A percentile compares a stretch with the other conserved stretches of the same genome.
These are phyloP conservation scores for Astrothelium macrocarpum DNA, from an alignment of 495 filamentous ascomycete species.

Conservation along the genomic window DNA sequence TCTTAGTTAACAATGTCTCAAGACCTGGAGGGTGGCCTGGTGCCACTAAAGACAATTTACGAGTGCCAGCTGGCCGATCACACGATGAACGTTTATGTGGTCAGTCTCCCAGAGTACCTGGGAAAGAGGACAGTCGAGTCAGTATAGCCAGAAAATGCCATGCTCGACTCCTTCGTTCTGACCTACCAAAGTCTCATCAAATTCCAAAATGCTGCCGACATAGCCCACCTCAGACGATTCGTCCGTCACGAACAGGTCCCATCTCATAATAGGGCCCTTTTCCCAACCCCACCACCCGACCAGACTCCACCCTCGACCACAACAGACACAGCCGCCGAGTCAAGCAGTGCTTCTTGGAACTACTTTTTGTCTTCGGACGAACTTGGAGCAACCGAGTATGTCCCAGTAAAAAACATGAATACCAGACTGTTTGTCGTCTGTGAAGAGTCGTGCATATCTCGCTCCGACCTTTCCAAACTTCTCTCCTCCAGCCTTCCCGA, in stretches of 20 bases:
- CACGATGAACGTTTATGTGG: constrained; percentile 3
- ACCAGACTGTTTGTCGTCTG: constrained; percentile 40
- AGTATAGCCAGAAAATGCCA: not conserved
- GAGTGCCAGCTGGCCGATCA: not conserved
- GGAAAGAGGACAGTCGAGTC: not conserved
- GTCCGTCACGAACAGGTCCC: constrained; percentile 64
- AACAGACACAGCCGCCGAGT: too few relatives aligned
- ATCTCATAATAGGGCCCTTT: constrained; percentile 26
- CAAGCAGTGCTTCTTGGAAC: too few relatives aligned
- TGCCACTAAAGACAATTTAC: not conserved
- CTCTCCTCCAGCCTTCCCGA: constrained; percentile 14
- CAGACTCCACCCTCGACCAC: constrained; percentile 14
- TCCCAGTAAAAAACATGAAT: too few relatives aligned
- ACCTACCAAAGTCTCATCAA: constrained; percentile 34
- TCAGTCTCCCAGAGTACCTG: not conserved
- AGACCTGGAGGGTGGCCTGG: not conserved
- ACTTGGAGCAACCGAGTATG: too few relatives aligned
- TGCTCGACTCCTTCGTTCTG: not conserved
- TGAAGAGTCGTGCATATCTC: constrained; percentile 31
- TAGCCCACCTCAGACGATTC: constrained; percentile 74
- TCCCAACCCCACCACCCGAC: constrained; percentile 5
- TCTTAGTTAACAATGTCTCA: not conserved
- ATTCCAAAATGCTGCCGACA: constrained; percentile 43
- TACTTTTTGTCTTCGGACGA: too few relatives aligned
- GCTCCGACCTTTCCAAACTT: constrained; percentile 35